These are phyloP conservation scores for Alliaria petiolata DNA, from an alignment of 345 rosid genomes.

Conservation along the genomic window DNA sequence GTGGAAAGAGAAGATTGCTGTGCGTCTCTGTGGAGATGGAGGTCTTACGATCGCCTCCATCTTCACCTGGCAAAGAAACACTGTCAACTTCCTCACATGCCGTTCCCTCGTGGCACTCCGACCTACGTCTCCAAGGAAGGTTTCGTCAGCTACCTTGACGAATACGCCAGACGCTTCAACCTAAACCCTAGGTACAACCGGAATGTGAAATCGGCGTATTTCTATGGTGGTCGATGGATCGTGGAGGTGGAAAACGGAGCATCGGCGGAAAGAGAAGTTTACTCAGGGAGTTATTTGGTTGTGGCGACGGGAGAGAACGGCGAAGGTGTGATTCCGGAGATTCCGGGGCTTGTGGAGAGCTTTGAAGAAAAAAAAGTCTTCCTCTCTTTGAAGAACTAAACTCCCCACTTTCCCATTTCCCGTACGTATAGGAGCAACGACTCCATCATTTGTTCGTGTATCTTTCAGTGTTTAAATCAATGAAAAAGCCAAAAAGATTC, in stretches of 20 bases:
- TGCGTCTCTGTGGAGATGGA: conserved; percentile 55
- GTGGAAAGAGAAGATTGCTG: conserved; percentile 53
- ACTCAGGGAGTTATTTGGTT: conserved; percentile 39
- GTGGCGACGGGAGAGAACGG: conserved; percentile 51
- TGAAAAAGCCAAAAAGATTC: too few species aligned
- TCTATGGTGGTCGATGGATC: conserved; percentile 33
- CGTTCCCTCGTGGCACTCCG: conserved; percentile 33
- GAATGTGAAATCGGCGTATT: conserved; percentile 23
- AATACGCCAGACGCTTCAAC: conserved; percentile 37
- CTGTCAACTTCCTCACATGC: conserved; percentile 52
- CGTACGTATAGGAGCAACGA: too few species aligned
- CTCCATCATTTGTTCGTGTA: too few species aligned
- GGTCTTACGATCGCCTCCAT: conserved; percentile 45
- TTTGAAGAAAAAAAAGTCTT: too few species aligned
- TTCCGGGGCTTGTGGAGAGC: conserved; percentile 33
- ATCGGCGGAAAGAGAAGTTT: conserved; percentile 16
- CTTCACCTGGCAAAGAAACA: conserved; percentile 50
- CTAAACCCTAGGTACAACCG: conserved; percentile 32
- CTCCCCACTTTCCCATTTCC: too few species aligned
- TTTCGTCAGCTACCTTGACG: conserved; percentile 47
- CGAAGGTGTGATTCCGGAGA: conserved; percentile 35
- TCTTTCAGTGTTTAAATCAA: too few species aligned
- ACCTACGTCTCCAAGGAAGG: conserved; percentile 37
- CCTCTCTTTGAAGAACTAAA: too few species aligned
- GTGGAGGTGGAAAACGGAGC: conserved; percentile 33